A percentile compares a stretch with the other conserved stretches of the same genome.
phyloP scores from a whole-genome alignment of 768 basidiomycete genomes.

The Lepiota venenata region DNA sequence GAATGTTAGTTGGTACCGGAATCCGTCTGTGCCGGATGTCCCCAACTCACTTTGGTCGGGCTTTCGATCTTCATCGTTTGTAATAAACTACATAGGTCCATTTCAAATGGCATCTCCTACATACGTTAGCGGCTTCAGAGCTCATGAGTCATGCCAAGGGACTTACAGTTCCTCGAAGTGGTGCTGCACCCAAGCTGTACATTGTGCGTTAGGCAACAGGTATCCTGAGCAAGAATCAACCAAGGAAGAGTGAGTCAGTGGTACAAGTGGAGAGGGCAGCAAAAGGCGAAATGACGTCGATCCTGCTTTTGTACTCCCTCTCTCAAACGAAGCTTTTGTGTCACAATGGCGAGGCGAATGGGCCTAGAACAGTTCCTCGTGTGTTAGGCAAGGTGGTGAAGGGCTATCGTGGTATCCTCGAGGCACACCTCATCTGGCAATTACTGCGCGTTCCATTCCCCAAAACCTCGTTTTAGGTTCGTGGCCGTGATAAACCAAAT shows the following conservation, averaged over 20 bases:
- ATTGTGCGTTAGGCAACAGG: neutral
- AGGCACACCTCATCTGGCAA: too few species aligned
- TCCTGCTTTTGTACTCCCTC: constrained; percentile 5
- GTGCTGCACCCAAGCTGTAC: neutral
- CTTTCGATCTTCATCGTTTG: constrained; percentile 45
- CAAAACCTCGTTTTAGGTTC: too few species aligned
- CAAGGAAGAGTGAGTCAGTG: neutral
- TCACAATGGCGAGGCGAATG: neutral
- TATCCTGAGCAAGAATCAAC: neutral
- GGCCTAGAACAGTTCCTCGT: neutral
- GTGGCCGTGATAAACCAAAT: neutral
- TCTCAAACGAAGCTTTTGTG: neutral
- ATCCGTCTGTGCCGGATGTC: neutral
- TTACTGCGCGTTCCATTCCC: too few species aligned
- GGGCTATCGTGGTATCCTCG: too few species aligned
- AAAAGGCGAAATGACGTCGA: constrained; percentile 1
- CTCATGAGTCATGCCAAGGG: too few species aligned
- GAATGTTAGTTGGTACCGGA: constrained; percentile 6
- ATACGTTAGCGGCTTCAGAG: too few species aligned
- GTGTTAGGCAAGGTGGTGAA: neutral
- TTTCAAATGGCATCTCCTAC: constrained; percentile 23
- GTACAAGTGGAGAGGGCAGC: neutral
- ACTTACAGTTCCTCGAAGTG: neutral
- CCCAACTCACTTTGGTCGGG: constrained; percentile 27
- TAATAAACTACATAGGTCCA: constrained; percentile 52